Evolutionary conservation across 1,284 basidiomycete species (phyloP), one percentile per base, ranked within the genome.

Genomic region (Chiua sp.): DNA sequence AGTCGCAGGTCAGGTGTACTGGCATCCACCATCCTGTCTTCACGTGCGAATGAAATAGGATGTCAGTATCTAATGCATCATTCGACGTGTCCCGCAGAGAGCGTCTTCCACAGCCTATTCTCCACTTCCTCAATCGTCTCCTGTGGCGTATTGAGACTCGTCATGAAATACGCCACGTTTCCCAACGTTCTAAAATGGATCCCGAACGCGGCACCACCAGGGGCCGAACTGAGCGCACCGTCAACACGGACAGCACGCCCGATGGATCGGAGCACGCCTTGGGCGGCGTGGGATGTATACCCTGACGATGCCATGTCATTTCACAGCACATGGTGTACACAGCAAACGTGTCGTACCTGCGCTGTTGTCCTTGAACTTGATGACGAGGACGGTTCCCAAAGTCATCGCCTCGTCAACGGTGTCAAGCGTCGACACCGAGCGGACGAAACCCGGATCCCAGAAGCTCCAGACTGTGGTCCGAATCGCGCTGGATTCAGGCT

Each of bases 111-210:
- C 30, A 92, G 84, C 63, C 80, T 83, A 60, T 86, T 79, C 67
- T 92, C 87, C 13, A 92, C 68, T 10, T 32, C 30, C 30, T 32
- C 30, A 10, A 10, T 32, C 30, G 6, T 32, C 30, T 32, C 10
- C 2, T 76, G 56, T 2, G 77, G 71, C 1, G 92, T 94, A 69
- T 95, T 96, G 48, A 98, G 10, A 32, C 30, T 32, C 30, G 30
- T 32, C 10, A 32, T 32, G 30, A 32, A 32, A 32, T 32, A 32
- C 30, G 30, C 30, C 30, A 32, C 10, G 30, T 10, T 32, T 32
- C 30, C 10, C 10, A 10, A 32, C 10, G 97, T 96, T 62, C 97
- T 82, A 60, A 87, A 95, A 74, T 98, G 93, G 20, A 98, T 84
- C 23, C 87, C 85, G 70, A 91, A 94, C 1, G 82, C 79, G 12